These are phyloP conservation scores for Moricandia moricandioides DNA, from an alignment of 345 rosid species.

Conservation along the genomic window DNA sequence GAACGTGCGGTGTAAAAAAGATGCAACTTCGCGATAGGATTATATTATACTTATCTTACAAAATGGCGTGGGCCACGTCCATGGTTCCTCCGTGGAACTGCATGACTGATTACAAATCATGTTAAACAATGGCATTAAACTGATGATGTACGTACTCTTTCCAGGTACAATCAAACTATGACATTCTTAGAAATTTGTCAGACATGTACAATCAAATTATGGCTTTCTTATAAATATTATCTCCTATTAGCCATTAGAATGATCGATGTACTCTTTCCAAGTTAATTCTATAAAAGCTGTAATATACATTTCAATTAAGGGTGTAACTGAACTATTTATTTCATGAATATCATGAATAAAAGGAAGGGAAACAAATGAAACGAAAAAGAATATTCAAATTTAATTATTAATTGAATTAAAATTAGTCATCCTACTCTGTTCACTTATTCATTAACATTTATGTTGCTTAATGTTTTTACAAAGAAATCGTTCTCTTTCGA, in stretches of 20 bases:
- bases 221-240: no score
- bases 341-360: no score
- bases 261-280: neutral
- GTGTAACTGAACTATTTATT: no score
- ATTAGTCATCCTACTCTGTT: no score
- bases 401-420: no score
- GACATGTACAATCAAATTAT: neutral
- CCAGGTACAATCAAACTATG: neutral
- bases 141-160: neutral
- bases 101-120: neutral
- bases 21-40: neutral
- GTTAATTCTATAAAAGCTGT: neutral
- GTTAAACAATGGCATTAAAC: neutral
- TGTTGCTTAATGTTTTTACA: no score
- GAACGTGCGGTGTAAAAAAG: neutral
- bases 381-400: no score
- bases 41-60: neutral
- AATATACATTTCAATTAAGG: neutral
- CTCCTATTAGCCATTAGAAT: neutral
- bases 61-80: neutral
- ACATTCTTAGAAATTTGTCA: neutral
- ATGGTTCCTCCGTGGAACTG: neutral
- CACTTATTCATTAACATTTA: no score
- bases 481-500: no score
- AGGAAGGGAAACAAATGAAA: no score